Base-by-base conservation (phyloP, 129 eudicot genomes). In the Daucus carota region DNA sequence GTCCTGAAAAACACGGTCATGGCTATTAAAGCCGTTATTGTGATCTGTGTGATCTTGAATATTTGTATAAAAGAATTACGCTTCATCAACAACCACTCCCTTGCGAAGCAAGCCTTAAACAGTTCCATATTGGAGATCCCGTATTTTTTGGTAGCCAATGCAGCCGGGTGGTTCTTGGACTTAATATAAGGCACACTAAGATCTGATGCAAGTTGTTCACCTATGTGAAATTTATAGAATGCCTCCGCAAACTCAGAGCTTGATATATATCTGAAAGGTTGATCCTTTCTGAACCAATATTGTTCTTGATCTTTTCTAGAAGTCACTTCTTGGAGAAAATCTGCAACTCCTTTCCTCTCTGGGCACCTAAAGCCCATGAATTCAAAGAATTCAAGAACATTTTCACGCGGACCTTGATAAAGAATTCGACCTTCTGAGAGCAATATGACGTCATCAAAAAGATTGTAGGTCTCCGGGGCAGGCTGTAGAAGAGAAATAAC, bases 261-360 rank as follows among this genome's bases (percentile, higher is more conserved):
- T 4, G 91, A 76, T 6, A 90, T 75, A 78, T 80, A 88, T 45
- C 70, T 60, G 33, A 90, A 90, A 60, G 96, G 91, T 78, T 88
- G 85, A 20, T 85, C 41, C 47, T 78, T 90, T 12, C 68, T 78
- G 76, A 75, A 87, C 96, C 97, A 93, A 80, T 93, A 93, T 24
- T 90, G 98, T 70, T 85, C 82, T 80, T 93, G 98, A 63, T 93
- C 98, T 70, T 93, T 93, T 75, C 40, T 67, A 22, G 97, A 93
- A 54, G 92, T 89, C 29, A 92, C 97, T 57, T 88, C 97, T 73
- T 91, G 95, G 38, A 91, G 81, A 72, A 91, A 91, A 63, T 87
- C 97, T 0, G 97, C 95, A 20, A 83, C 90, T 8, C 89, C 95
- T 85, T 91, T 87, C 47, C 97, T 87, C 65, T 91, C 82, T 3